These are phyloP conservation scores for Colletotrichum endophyticum DNA, from an alignment of 2,329 filamentous ascomycete species.

Conservation along the genomic window DNA sequence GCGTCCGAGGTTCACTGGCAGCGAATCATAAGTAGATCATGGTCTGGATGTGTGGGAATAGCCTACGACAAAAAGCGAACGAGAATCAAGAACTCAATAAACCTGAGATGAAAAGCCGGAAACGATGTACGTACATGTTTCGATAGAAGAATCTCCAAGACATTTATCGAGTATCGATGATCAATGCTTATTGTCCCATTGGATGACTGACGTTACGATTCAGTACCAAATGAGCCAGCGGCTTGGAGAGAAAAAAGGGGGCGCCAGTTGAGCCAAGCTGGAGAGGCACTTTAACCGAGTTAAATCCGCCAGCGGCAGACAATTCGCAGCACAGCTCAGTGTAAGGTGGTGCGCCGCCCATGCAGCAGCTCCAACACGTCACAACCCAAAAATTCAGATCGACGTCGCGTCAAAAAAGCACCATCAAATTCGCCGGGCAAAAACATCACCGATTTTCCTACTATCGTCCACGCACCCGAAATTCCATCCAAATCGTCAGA, in stretches of 20 bases:
- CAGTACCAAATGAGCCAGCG: background rate
- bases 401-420: slow-evolving; percentile 13
- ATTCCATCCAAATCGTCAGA: background rate
- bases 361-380: slow-evolving; percentile 12
- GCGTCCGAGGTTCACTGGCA: background rate
- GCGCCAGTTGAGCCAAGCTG: background rate
- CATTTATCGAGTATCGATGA: background rate
- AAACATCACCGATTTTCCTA: background rate
- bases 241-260: background rate
- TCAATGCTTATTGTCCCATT: background rate
- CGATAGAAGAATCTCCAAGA: background rate
- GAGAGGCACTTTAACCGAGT: background rate
- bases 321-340: background rate
- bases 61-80: background rate
- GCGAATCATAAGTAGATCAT: background rate
- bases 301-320: background rate
- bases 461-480: background rate
- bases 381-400: slow-evolving; percentile 9
- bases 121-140: background rate
- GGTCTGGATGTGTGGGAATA: background rate
- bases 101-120: background rate
- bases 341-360: background rate
- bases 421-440: background rate
- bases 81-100: background rate
- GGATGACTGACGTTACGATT: background rate